Conservation (phyloP, 2,329 filamentous ascomycete species). For the Claviceps spartinae region DNA sequence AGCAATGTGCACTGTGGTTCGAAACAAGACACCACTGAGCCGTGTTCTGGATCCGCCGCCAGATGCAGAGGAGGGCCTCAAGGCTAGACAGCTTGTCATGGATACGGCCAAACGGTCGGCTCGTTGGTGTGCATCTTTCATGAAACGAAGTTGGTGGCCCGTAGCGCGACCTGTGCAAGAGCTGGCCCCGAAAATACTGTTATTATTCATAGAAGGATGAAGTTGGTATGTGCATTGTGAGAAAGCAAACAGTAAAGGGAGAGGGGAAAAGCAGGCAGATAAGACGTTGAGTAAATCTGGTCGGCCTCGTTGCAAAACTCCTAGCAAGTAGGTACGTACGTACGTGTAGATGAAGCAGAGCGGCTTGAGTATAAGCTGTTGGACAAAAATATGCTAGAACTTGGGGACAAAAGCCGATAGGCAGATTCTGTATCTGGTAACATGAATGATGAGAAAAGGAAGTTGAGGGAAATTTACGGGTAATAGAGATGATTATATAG, state of each 20-base stretch:
- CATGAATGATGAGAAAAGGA: no score
- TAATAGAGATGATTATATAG: not conserved
- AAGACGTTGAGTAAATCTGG: not conserved
- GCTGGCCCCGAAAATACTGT: conserved; percentile 1
- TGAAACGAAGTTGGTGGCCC: conserved; percentile 24
- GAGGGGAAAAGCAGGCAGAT: not conserved
- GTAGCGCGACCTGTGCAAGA: conserved; percentile 17
- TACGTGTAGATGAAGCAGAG: not conserved
- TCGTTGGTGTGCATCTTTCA: conserved; percentile 26
- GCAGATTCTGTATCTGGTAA: conserved; percentile 8
- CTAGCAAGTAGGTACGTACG: not conserved
- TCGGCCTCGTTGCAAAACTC: not conserved
- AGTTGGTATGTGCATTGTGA: not conserved
- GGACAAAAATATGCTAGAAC: conserved; percentile 4
- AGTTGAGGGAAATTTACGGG: not conserved
- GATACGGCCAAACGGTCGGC: conserved; percentile 25
- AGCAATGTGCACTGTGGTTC: conserved; percentile 46
- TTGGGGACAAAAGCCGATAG: conserved; percentile 9
- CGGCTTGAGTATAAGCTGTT: conserved; percentile 11
- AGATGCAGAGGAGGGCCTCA: conserved; percentile 25
- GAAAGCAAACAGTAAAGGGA: not conserved
- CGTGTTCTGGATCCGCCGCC: conserved; percentile 18
- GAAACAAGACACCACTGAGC: conserved; percentile 24
- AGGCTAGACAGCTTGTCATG: conserved; percentile 20
- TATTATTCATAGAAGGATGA: conserved; percentile 1